Evolutionary conservation across 345 rosid genomes (phyloP).

Genomic region (Combretum micranthum): DNA sequence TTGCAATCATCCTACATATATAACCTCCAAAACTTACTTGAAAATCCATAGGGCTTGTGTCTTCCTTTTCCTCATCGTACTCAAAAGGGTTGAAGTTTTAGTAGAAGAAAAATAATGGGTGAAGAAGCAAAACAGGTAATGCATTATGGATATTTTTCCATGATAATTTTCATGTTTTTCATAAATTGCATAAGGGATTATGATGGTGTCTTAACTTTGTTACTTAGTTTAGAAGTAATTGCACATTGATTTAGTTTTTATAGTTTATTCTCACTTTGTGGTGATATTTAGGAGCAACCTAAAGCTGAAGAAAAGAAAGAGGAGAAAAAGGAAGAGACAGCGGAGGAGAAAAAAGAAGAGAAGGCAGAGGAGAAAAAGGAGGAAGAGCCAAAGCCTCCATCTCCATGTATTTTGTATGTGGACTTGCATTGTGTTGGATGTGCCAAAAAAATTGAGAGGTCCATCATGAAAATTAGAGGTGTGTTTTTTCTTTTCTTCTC

Average conservation of each 20-base stretch:
- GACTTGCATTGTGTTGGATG: conserved; percentile 96
- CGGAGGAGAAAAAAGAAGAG: conserved; percentile 23
- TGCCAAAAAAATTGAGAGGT: conserved; percentile 80
- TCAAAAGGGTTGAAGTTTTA: neutral
- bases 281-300: conserved; percentile 7
- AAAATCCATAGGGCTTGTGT: neutral
- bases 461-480: conserved; percentile 77
- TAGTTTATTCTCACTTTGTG: neutral
- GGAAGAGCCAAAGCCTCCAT: conserved; percentile 43
- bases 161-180: neutral
- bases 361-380: conserved; percentile 25
- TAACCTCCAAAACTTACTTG: no score
- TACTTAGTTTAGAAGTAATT: neutral
- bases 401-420: conserved; percentile 61
- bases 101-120: conserved; percentile 36
- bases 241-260: neutral
- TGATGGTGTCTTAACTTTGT: neutral
- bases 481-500: neutral
- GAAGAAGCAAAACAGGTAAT: conserved; percentile 70
- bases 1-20: no score
- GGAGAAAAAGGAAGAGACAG: conserved; percentile 29
- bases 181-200: neutral
- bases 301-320: conserved; percentile 41
- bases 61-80: neutral
- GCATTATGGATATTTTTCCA: neutral